Conservation (phyloP, 345 rosid species). For the Cardiospermum halicacabum region DNA sequence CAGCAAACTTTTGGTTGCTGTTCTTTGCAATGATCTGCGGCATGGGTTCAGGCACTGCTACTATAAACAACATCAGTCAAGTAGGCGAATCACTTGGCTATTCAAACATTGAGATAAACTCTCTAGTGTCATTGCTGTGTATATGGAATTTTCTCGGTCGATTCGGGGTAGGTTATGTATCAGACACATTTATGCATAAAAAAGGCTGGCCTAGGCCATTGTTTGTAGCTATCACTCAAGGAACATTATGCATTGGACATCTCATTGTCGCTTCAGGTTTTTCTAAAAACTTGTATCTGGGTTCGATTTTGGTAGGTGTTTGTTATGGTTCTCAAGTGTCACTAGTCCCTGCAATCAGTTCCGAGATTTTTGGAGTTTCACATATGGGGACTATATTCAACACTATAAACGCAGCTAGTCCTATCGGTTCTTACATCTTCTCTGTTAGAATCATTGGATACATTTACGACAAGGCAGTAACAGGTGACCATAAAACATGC, state of each 20-base stretch:
- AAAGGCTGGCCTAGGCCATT: constrained; percentile 46
- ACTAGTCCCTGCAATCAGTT: constrained; percentile 42
- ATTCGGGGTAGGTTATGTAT: constrained; percentile 40
- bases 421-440: constrained; percentile 52
- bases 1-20: constrained; percentile 43
- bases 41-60: constrained; percentile 51
- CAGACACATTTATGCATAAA: constrained; percentile 34
- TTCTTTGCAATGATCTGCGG: constrained; percentile 50
- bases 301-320: constrained; percentile 43
- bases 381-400: constrained; percentile 57
- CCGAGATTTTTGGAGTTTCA: constrained; percentile 42
- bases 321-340: constrained; percentile 60
- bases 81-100: constrained; percentile 52
- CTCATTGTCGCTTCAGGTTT: constrained; percentile 43
- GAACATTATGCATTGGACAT: constrained; percentile 38
- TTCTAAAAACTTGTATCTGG: constrained; percentile 37
- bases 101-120: constrained; percentile 19
- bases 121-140: constrained; percentile 42
- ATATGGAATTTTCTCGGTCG: constrained; percentile 51
- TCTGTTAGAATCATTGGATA: constrained; percentile 44
- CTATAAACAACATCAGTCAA: constrained; percentile 45
- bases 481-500: constrained; percentile 28
- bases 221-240: constrained; percentile 47
- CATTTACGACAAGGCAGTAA: constrained; percentile 41
- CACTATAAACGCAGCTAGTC: constrained; percentile 42